Evolutionary conservation across 441 rosid genomes (phyloP).

Genomic region (Adansonia gregorii): DNA sequence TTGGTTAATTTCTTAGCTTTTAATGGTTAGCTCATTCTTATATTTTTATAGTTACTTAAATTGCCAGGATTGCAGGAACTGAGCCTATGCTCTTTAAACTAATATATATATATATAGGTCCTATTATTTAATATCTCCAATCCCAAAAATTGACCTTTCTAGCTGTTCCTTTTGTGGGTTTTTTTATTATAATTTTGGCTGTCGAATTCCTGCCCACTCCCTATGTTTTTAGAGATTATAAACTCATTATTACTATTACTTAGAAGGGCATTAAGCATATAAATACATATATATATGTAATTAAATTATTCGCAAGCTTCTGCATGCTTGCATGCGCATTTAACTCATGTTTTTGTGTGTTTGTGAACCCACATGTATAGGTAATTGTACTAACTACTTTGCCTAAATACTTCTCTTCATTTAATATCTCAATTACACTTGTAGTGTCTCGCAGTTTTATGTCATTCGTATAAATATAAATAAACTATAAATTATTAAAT

Average conservation of each 20-base stretch:
- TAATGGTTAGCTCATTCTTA: conserved; percentile 3
- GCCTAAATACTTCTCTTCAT: neutral
- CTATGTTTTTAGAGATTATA: conserved; percentile 56
- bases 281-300: conserved; percentile 2
- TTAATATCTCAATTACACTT: neutral
- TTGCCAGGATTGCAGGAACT: conserved; percentile 53
- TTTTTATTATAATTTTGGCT: conserved; percentile 5
- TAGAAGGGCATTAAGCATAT: conserved; percentile 33
- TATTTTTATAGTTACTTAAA: conserved; percentile 23
- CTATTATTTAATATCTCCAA: conserved; percentile 28
- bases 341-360: conserved; percentile 11
- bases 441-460: too few species aligned
- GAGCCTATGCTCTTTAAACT: conserved; percentile 30
- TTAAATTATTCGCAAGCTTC: conserved; percentile 35
- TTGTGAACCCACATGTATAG: neutral
- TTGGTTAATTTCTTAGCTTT: conserved; percentile 23
- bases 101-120: conserved; percentile 1
- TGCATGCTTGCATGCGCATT: conserved; percentile 75
- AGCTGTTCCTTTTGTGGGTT: conserved; percentile 22
- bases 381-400: neutral
- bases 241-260: conserved; percentile 54
- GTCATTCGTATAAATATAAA: too few species aligned
- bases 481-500: too few species aligned
- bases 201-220: conserved; percentile 50
- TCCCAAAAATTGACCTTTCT: conserved; percentile 48